phyloP scores from a whole-genome alignment of 176 grass and related monocot species.

The Ensete glaucum region DNA sequence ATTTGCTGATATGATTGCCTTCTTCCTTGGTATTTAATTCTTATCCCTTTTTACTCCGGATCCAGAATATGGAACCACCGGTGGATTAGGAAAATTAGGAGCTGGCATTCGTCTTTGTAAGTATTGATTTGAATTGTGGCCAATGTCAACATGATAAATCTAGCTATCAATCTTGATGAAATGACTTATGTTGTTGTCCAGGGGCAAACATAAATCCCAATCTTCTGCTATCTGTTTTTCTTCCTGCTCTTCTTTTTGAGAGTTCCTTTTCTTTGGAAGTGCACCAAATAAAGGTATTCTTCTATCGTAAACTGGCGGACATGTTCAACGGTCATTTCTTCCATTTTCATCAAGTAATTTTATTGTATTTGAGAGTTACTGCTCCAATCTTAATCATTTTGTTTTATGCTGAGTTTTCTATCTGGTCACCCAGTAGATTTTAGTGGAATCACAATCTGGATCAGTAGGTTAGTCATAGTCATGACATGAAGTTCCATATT shows the following conservation, averaged over 20 bases:
- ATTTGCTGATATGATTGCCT: neutral
- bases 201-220: slow-evolving; percentile 86
- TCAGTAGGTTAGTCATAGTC: neutral
- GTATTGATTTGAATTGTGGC: neutral
- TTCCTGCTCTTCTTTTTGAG: slow-evolving; percentile 88
- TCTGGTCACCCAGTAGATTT: neutral
- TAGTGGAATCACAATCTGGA: neutral
- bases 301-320: neutral
- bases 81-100: slow-evolving; percentile 73
- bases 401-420: neutral
- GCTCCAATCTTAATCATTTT: neutral
- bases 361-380: neutral
- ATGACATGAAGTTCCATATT: neutral
- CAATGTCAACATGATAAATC: neutral
- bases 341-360: neutral
- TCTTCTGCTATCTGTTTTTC: slow-evolving; percentile 78
- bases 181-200: slow-evolving; percentile 22
- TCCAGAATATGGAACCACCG: slow-evolving; percentile 70
- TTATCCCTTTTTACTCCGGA: neutral
- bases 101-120: slow-evolving; percentile 90
- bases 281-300: slow-evolving; percentile 90
- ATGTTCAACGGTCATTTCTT: neutral
- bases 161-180: neutral
- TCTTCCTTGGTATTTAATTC: neutral
- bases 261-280: slow-evolving; percentile 92